Percentiles rank a stretch among this genome's conserved stretches.
phyloP scores from a whole-genome alignment of 768 basidiomycete genomes.

The Sistotremastrum suecicum region DNA sequence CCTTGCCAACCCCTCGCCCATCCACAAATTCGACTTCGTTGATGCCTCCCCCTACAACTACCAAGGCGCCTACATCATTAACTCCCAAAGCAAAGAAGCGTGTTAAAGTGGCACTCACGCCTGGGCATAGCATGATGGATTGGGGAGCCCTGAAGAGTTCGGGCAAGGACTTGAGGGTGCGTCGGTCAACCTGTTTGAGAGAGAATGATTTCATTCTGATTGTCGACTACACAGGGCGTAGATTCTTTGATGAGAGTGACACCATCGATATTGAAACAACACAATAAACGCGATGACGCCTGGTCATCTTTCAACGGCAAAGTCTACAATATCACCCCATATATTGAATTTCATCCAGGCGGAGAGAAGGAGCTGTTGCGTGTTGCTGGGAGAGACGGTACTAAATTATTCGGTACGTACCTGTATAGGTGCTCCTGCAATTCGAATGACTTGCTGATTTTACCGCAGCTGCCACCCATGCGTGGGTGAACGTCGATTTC shows the following conservation, averaged over 20 bases:
- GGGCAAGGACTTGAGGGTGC: conserved; percentile 64
- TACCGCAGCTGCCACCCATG: conserved; percentile 67
- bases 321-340: conserved; percentile 94
- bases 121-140: conserved; percentile 84
- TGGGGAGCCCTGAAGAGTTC: conserved; percentile 84
- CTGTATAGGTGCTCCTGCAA: not conserved
- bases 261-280: conserved; percentile 61
- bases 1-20: conserved; percentile 6
- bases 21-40: conserved; percentile 17
- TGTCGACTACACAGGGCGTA: conserved; percentile 38
- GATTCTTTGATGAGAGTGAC: conserved; percentile 55
- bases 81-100: conserved; percentile 40
- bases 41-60: conserved; percentile 47
- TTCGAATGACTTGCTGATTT: not conserved
- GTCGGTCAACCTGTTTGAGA: too few species aligned
- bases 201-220: conserved; percentile 11
- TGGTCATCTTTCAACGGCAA: conserved; percentile 89
- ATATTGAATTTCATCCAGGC: conserved; percentile 85
- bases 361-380: conserved; percentile 92
- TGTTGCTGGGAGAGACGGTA: conserved; percentile 88
- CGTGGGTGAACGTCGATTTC: conserved; percentile 93
- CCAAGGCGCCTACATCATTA: conserved; percentile 27
- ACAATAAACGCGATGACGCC: conserved; percentile 76
- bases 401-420: conserved; percentile 77
- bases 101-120: conserved; percentile 77